Evolutionary conservation across 1,284 basidiomycete genomes (phyloP).

Genomic region (Dichomitus squalens): DNA sequence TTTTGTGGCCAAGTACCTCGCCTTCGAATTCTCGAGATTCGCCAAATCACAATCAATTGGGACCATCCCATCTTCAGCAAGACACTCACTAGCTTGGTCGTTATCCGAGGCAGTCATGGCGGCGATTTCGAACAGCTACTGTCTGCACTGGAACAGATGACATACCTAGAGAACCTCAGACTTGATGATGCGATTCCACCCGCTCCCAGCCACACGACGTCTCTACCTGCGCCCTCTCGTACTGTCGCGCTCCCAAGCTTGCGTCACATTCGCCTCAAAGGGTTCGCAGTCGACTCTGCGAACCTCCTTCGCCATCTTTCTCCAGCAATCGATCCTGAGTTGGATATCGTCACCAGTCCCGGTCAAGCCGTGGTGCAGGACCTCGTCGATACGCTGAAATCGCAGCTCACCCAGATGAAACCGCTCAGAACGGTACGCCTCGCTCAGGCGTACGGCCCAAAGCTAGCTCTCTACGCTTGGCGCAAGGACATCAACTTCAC

Average conservation of each 20-base stretch:
- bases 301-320: conserved; percentile 9
- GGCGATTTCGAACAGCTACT: conserved; percentile 1
- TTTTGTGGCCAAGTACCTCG: not conserved
- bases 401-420: not conserved
- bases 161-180: not conserved
- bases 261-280: conserved; percentile 2
- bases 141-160: not conserved
- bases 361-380: not conserved
- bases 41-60: conserved; percentile 8
- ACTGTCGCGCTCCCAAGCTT: not conserved
- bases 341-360: not conserved
- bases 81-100: conserved; percentile 9
- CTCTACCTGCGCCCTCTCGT: not conserved
- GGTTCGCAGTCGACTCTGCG: conserved; percentile 6
- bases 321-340: not conserved
- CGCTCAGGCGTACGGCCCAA: not conserved
- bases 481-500: not conserved
- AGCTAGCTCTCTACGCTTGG: not conserved
- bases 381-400: not conserved
- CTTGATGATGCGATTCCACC: not conserved
- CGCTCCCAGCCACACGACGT: not conserved
- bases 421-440: not conserved
- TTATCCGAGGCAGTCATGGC: not conserved
- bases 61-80: conserved; percentile 3
- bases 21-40: conserved; percentile 8